A percentile compares a stretch with the other conserved stretches of the same genome.
phyloP scores from a whole-genome alignment of 768 basidiomycete species.

The Symmetrospora coprosmae region DNA sequence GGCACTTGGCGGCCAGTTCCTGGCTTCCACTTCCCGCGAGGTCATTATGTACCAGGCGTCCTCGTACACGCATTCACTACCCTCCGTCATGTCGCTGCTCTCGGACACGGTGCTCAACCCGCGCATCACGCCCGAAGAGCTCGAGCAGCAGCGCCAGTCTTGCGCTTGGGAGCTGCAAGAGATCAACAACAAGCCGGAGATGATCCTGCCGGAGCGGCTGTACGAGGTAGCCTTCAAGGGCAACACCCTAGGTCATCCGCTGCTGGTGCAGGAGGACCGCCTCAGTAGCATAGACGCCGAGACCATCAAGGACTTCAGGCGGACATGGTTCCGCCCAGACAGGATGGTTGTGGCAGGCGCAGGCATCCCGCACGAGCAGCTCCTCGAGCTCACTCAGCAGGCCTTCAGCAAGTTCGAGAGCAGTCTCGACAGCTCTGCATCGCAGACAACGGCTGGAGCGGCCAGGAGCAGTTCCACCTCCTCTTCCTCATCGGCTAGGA shows the following conservation, averaged over 20 bases:
- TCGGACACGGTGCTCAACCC: conserved; percentile 79
- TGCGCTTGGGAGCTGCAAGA: conserved; percentile 83
- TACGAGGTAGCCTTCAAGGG: conserved; percentile 70
- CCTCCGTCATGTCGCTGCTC: conserved; percentile 70
- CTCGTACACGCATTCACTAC: conserved; percentile 69
- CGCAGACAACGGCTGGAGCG: conserved; percentile 1
- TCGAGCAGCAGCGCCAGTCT: conserved; percentile 68
- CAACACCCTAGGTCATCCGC: conserved; percentile 70
- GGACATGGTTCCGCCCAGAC: conserved; percentile 80
- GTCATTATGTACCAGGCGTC: conserved; percentile 97
- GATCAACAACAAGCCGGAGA: conserved; percentile 73
- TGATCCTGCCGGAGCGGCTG: conserved; percentile 78
- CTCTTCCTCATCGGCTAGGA: conserved; percentile 24
- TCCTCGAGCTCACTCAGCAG: conserved; percentile 71
- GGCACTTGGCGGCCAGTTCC: conserved; percentile 75
- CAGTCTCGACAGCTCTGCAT: background rate
- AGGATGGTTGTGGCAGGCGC: conserved; percentile 89
- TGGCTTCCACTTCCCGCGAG: conserved; percentile 79
- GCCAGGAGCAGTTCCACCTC: conserved; percentile 20
- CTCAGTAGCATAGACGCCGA: conserved; percentile 53
- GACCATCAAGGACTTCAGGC: conserved; percentile 51
- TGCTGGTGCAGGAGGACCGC: conserved; percentile 74
- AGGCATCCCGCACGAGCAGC: conserved; percentile 74
- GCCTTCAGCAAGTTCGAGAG: conserved; percentile 58
- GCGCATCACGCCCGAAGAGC: conserved; percentile 58